Conservation (phyloP, 768 basidiomycete species). For the Chalciporus chontae region DNA sequence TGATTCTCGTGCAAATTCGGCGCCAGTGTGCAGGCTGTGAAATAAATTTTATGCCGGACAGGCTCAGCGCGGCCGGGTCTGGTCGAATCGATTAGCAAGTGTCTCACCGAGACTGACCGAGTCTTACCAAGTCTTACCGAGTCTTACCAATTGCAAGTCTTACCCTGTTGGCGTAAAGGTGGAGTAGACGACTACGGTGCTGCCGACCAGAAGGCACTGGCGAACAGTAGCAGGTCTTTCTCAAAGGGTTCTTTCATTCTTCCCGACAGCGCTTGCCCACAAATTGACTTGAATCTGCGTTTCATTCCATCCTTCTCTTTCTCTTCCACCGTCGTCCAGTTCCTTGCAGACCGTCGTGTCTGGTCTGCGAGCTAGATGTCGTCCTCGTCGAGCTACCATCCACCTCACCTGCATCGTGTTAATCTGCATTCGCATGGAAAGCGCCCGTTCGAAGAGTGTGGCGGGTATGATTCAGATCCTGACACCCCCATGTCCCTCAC, state of each 20-base stretch:
- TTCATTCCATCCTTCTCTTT: background rate
- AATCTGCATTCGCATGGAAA: conserved; percentile 26
- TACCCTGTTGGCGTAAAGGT: conserved; percentile 7
- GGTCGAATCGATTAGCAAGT: background rate
- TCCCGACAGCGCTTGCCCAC: background rate
- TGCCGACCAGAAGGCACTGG: background rate
- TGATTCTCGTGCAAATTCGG: background rate
- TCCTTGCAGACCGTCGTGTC: background rate
- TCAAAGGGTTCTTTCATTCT: background rate
- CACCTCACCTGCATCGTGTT: conserved; percentile 25
- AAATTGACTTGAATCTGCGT: background rate
- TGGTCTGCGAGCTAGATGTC: conserved; percentile 15
- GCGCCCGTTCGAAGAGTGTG: conserved; percentile 33
- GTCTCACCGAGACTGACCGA: background rate
- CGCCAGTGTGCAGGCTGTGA: background rate
- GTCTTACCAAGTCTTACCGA: conserved; percentile 2
- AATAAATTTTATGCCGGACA: background rate
- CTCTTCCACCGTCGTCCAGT: conserved; percentile 17
- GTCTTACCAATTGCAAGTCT: too few relatives aligned
- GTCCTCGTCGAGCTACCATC: conserved; percentile 24
- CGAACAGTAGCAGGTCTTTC: background rate
- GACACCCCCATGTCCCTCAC: conserved; percentile 24
- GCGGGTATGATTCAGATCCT: conserved; percentile 32
- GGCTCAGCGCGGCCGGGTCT: too few relatives aligned
- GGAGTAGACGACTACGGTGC: too few relatives aligned